Conservation (phyloP, 768 basidiomycete species). For the Boletus subcaerulescens region DNA sequence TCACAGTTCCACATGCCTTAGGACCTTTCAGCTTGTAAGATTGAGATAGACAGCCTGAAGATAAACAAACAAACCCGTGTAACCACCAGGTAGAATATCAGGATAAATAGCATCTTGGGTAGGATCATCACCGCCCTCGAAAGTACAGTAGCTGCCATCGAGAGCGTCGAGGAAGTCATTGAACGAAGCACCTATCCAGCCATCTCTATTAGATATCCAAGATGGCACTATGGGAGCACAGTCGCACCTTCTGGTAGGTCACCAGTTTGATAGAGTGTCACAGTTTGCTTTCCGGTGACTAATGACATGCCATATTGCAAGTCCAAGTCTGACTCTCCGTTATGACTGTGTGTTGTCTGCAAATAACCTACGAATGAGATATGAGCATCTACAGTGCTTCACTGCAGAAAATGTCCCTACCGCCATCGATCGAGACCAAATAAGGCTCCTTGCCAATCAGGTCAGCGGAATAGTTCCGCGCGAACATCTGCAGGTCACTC, state of each 20-base stretch:
- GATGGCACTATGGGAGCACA: not conserved
- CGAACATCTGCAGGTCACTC: slow-evolving; percentile 35
- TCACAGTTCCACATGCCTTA: slow-evolving; percentile 36
- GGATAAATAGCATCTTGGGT: slow-evolving; percentile 28
- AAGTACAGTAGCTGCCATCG: slow-evolving; percentile 37
- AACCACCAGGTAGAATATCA: slow-evolving; percentile 16
- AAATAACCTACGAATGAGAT: slow-evolving; percentile 16
- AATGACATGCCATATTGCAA: slow-evolving; percentile 32
- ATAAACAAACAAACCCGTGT: slow-evolving; percentile 14
- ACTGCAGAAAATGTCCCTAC: slow-evolving; percentile 12
- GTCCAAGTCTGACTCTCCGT: slow-evolving; percentile 34
- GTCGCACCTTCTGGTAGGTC: slow-evolving; percentile 24
- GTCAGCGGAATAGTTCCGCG: slow-evolving; percentile 16
- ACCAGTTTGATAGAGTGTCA: slow-evolving; percentile 35
- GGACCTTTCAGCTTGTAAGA: slow-evolving; percentile 11
- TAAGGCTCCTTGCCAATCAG: slow-evolving; percentile 26
- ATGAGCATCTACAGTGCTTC: not conserved
- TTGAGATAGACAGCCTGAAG: not conserved
- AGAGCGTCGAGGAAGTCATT: slow-evolving; percentile 40
- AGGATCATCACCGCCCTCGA: slow-evolving; percentile 35
- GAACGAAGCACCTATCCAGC: slow-evolving; percentile 30
- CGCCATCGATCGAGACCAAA: slow-evolving; percentile 36
- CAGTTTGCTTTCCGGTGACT: slow-evolving; percentile 26
- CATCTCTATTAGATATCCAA: not conserved
- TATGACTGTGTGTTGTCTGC: slow-evolving; percentile 21